Percentiles rank a stretch among this genome's conserved stretches.
These are phyloP conservation scores for Podaxis rugospora DNA, from an alignment of 768 basidiomycete genomes.

Conservation along the genomic window DNA sequence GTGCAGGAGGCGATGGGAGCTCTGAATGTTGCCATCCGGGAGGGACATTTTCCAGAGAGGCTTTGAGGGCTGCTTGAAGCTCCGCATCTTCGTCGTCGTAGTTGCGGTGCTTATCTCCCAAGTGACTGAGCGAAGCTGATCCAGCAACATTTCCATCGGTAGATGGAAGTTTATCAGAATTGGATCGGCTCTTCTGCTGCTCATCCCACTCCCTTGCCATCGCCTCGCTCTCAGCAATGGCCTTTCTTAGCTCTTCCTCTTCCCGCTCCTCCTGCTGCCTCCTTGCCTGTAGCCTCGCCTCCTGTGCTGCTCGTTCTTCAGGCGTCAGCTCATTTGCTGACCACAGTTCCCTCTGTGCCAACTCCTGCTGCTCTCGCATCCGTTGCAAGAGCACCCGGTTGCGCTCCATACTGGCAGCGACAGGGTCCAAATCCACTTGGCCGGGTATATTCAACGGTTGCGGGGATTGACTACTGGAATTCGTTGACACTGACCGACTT, in stretches of 20 bases:
- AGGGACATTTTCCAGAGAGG: slow-evolving; percentile 68
- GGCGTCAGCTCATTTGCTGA: slow-evolving; percentile 29
- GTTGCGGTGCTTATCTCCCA: slow-evolving; percentile 30
- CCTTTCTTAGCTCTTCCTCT: slow-evolving; percentile 54
- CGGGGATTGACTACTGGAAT: slow-evolving; percentile 12
- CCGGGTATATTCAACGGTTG: slow-evolving; percentile 6
- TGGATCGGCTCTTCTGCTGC: not conserved
- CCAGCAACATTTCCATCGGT: not conserved
- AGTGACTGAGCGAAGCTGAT: not conserved
- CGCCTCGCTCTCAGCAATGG: slow-evolving; percentile 58
- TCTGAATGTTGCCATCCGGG: slow-evolving; percentile 41
- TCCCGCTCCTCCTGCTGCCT: slow-evolving; percentile 42
- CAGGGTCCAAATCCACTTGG: slow-evolving; percentile 42
- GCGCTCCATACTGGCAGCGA: slow-evolving; percentile 64
- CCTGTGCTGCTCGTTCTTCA: slow-evolving; percentile 26
- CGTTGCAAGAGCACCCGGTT: slow-evolving; percentile 56
- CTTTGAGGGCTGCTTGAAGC: slow-evolving; percentile 82
- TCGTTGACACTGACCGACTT: slow-evolving; percentile 12
- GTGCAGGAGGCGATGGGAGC: slow-evolving; percentile 10
- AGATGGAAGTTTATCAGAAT: not conserved
- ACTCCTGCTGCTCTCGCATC: slow-evolving; percentile 64
- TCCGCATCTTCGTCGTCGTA: slow-evolving; percentile 88
- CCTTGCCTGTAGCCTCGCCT: slow-evolving; percentile 27
- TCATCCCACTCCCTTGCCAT: slow-evolving; percentile 25
- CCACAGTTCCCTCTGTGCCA: slow-evolving; percentile 58